Percentiles rank a stretch among this genome's conserved stretches.
Conservation (phyloP, 176 grass and related monocot species). For the Oryza officinalis region DNA sequence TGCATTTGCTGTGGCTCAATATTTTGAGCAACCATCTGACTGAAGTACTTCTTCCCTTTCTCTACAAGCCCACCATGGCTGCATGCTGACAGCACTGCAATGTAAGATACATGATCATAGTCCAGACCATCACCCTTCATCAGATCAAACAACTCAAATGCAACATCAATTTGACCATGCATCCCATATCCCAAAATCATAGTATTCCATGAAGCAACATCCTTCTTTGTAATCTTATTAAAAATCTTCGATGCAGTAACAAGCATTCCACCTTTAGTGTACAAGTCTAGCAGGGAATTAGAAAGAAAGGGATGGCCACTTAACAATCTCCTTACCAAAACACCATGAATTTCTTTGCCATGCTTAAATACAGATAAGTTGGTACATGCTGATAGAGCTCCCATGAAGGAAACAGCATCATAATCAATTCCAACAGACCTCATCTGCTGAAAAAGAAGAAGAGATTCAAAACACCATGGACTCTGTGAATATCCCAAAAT, state of each 20-base stretch:
- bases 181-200: constrained; percentile 76
- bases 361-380: constrained; percentile 76
- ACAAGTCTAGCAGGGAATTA: constrained; percentile 72
- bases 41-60: constrained; percentile 75
- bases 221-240: constrained; percentile 51
- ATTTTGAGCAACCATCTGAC: constrained; percentile 67
- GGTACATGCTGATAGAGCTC: constrained; percentile 68
- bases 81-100: constrained; percentile 76
- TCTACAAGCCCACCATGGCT: constrained; percentile 82
- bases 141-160: constrained; percentile 66
- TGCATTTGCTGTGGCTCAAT: constrained; percentile 76
- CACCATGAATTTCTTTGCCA: constrained; percentile 84
- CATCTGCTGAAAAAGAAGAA: constrained; percentile 76
- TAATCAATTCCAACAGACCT: constrained; percentile 55
- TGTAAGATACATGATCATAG: constrained; percentile 89
- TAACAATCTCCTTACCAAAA: constrained; percentile 58
- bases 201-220: constrained; percentile 86
- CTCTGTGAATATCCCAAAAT: constrained; percentile 77
- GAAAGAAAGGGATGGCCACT: constrained; percentile 56
- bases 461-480: constrained; percentile 53
- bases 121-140: constrained; percentile 64
- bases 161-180: constrained; percentile 68
- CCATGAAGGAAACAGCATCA: constrained; percentile 77
- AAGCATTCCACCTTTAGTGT: constrained; percentile 79
- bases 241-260: constrained; percentile 69